These are phyloP conservation scores for Phytophthora vignae DNA, from an alignment of 352 stramenopile species.

Conservation along the genomic window DNA sequence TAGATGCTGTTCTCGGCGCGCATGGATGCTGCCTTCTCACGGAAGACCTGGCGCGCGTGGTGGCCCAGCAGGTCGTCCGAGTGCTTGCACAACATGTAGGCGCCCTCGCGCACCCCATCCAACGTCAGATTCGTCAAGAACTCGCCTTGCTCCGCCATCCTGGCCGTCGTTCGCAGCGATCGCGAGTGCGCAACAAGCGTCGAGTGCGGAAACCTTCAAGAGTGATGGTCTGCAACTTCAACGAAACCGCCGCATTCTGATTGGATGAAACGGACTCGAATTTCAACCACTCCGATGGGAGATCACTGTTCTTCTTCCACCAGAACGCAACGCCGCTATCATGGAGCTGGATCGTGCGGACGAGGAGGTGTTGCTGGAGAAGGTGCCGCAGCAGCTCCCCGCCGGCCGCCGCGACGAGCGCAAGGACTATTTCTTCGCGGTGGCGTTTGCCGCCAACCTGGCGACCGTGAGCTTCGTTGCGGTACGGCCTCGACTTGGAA, in stretches of 20 bases:
- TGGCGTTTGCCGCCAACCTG: slow-evolving; percentile 72
- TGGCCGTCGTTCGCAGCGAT: slow-evolving; percentile 5
- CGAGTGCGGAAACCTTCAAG: slow-evolving; percentile 5
- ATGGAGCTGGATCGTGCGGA: slow-evolving; percentile 77
- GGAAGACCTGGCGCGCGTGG: slow-evolving; percentile 81
- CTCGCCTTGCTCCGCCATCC: slow-evolving; percentile 53
- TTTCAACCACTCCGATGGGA: slow-evolving; percentile 22
- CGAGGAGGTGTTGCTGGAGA: slow-evolving; percentile 68
- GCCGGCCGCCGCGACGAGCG: slow-evolving; percentile 50
- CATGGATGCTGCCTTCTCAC: slow-evolving; percentile 85
- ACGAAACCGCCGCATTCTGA: slow-evolving; percentile 30
- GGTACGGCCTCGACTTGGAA: slow-evolving; percentile 35
- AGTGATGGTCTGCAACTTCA: slow-evolving; percentile 41
- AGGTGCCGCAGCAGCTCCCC: slow-evolving; percentile 47
- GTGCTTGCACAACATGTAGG: slow-evolving; percentile 89
- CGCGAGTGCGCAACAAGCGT: background rate
- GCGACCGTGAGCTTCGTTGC: slow-evolving; percentile 61
- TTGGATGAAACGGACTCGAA: slow-evolving; percentile 19
- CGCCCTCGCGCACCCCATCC: slow-evolving; percentile 76
- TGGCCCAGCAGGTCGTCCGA: slow-evolving; percentile 85
- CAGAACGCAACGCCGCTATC: slow-evolving; percentile 19
- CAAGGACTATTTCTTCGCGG: slow-evolving; percentile 74
- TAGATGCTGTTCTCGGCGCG: slow-evolving; percentile 85
- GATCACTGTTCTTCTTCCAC: slow-evolving; percentile 22
- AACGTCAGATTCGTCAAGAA: slow-evolving; percentile 75